Conservation (phyloP, 1,284 basidiomycete genomes). For the Cryptococcus jaspeensis region DNA sequence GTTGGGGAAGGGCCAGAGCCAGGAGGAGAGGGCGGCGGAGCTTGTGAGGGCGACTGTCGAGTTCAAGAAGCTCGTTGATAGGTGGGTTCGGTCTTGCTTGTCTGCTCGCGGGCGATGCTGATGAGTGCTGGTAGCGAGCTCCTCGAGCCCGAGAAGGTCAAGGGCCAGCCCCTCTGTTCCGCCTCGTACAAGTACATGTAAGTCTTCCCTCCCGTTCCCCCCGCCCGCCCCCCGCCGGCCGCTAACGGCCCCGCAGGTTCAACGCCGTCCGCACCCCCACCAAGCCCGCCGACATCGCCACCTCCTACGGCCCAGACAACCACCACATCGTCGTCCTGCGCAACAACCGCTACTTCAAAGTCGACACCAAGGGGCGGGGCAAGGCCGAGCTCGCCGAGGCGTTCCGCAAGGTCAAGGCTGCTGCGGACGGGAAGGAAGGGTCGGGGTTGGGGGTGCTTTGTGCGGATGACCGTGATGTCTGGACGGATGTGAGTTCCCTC, state of each 20-base stretch:
- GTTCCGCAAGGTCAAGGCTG: conserved; percentile 70
- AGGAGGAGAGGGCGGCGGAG: conserved; percentile 70
- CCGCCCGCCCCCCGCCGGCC: not conserved
- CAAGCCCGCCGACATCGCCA: conserved; percentile 77
- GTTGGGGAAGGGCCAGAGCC: conserved; percentile 56
- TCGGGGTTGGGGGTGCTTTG: conserved; percentile 70
- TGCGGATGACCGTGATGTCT: conserved; percentile 83
- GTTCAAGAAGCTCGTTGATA: conserved; percentile 78
- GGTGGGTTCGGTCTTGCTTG: conserved; percentile 55
- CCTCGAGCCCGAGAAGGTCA: conserved; percentile 87
- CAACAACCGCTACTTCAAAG: conserved; percentile 86
- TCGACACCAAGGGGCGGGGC: conserved; percentile 63
- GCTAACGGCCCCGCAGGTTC: conserved; percentile 59
- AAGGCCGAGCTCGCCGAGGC: conserved; percentile 79
- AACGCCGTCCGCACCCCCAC: conserved; percentile 84
- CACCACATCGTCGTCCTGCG: conserved; percentile 88
- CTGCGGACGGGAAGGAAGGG: conserved; percentile 60
- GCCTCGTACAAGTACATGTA: conserved; percentile 89
- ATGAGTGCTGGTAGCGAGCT: conserved; percentile 58
- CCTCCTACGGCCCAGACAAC: conserved; percentile 75
- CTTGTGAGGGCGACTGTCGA: conserved; percentile 78
- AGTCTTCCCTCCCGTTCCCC: conserved; percentile 40
- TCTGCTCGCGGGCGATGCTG: not conserved
- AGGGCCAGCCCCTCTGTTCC: conserved; percentile 84
- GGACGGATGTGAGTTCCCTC: conserved; percentile 68